phyloP scores from a whole-genome alignment of 768 basidiomycete genomes.

The Glaciozyma martinii region DNA sequence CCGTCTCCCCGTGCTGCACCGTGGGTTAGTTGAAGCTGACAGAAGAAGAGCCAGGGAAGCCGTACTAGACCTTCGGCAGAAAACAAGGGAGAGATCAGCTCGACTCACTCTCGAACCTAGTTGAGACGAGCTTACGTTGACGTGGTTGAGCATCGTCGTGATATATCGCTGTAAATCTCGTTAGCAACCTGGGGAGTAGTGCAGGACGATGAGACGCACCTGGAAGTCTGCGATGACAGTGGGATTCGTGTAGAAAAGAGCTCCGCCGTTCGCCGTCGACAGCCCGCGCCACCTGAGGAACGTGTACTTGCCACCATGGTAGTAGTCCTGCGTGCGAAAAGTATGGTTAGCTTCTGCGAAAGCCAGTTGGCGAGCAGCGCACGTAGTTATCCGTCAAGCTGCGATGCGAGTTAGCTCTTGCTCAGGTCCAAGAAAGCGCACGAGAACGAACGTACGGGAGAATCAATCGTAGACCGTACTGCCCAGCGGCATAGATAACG shows the following conservation, averaged over 20 bases:
- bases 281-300: slow-evolving; percentile 22
- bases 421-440: too few relatives aligned
- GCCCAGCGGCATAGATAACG: slow-evolving; percentile 13
- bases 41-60: too few relatives aligned
- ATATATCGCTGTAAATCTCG: slow-evolving; percentile 25
- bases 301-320: slow-evolving; percentile 25
- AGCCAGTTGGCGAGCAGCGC: too few relatives aligned
- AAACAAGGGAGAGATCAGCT: not conserved
- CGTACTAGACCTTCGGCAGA: slow-evolving; percentile 23
- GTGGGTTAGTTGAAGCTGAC: not conserved
- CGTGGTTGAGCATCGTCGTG: slow-evolving; percentile 13
- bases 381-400: too few relatives aligned
- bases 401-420: too few relatives aligned
- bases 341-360: too few relatives aligned
- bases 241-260: slow-evolving; percentile 12
- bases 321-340: too few relatives aligned
- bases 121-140: slow-evolving; percentile 8
- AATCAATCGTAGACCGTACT: slow-evolving; percentile 30
- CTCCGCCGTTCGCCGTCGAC: slow-evolving; percentile 15
- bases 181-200: slow-evolving; percentile 10
- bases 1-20: too few relatives aligned
- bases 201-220: not conserved
- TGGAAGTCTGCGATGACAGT: too few relatives aligned
- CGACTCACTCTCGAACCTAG: too few relatives aligned
- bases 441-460: slow-evolving; percentile 15